phyloP scores from a whole-genome alignment of 1,139 yeast species.

The Protomyces lactucae-debilis region DNA sequence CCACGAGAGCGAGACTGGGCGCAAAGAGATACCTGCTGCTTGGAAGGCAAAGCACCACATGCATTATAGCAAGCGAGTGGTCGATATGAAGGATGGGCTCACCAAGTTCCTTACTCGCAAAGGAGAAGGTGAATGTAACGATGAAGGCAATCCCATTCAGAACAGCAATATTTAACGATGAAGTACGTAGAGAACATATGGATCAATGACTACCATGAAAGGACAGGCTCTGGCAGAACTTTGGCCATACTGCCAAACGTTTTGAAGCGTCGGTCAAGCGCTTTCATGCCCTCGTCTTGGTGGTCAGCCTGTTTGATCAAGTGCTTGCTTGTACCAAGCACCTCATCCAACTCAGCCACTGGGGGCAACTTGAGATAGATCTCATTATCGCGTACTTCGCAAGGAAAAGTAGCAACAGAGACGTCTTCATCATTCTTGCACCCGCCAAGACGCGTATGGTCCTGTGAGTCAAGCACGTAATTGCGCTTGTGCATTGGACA shows the following conservation, averaged over 20 bases:
- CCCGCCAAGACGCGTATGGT: slow-evolving; percentile 35
- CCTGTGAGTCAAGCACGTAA: slow-evolving; percentile 36
- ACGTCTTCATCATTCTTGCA: slow-evolving; percentile 38
- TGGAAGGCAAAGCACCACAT: slow-evolving; percentile 22
- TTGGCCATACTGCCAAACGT: neutral
- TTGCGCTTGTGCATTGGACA: slow-evolving; percentile 42
- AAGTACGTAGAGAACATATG: neutral
- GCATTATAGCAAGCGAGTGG: slow-evolving; percentile 20
- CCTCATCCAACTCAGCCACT: slow-evolving; percentile 38
- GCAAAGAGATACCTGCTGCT: slow-evolving; percentile 1
- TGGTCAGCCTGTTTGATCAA: slow-evolving; percentile 33
- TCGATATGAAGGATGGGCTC: slow-evolving; percentile 14
- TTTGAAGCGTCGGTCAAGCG: slow-evolving; percentile 15
- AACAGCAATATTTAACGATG: neutral
- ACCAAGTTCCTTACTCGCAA: slow-evolving; percentile 16
- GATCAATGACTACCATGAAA: neutral
- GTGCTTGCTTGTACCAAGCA: slow-evolving; percentile 40
- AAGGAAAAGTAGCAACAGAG: slow-evolving; percentile 40
- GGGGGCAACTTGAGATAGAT: slow-evolving; percentile 39
- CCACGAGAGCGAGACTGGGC: neutral
- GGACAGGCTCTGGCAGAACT: neutral
- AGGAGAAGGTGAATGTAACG: slow-evolving; percentile 15
- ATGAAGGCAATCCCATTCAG: neutral
- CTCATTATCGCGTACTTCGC: slow-evolving; percentile 36
- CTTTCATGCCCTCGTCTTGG: slow-evolving; percentile 20